Base-by-base conservation (phyloP, 2,329 filamentous ascomycete species). In the Pyricularia grisea region DNA sequence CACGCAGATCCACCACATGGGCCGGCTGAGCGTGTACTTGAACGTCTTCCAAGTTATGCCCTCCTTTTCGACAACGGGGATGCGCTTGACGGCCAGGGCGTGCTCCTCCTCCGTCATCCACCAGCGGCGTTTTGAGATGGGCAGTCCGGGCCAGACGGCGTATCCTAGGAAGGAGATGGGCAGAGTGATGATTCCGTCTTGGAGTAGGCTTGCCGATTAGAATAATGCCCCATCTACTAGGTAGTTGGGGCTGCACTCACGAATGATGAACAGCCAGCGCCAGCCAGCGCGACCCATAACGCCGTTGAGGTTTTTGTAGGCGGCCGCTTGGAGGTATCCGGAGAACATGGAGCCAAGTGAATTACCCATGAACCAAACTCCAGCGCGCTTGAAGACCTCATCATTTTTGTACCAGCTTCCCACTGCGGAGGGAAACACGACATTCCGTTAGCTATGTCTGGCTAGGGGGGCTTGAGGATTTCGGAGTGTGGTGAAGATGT, bases 161-260 rank as follows among this genome's bases (percentile, higher is more conserved):
- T 82, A 82, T 4, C 85, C 84, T 61, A 83, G 84, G 5, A 85
- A 66, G 1, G 84, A 84, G 2, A 87, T 79, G 0, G 84, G 84
- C 0, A 86, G 71, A 0, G 66, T 70, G 69, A 74, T 66, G 68
- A 73, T 64, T 69, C 75, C 67, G 60, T 68, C 67, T 61, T 17
- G 27, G 6, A 23, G 17, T 27, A 10, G 31, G 14, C 64, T 17
- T 10, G 36, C 30, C 42, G 2, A 20, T n/a, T 11, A 20, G 1
- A n/a, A 9, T n/a, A 50, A n/a, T n/a, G n/a, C n/a, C n/a, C n/a
- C n/a, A n/a, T n/a, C n/a, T n/a, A n/a, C n/a, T n/a, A n/a, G n/a
- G n/a, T n/a, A n/a, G n/a, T n/a, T n/a, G 42, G 42, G 17, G 4
- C n/a, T 7, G 17, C 14, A 20, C 67, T 23, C 4, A 31, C 25